phyloP scores from a whole-genome alignment of 768 basidiomycete genomes.

The Lentinus tigrinus region DNA sequence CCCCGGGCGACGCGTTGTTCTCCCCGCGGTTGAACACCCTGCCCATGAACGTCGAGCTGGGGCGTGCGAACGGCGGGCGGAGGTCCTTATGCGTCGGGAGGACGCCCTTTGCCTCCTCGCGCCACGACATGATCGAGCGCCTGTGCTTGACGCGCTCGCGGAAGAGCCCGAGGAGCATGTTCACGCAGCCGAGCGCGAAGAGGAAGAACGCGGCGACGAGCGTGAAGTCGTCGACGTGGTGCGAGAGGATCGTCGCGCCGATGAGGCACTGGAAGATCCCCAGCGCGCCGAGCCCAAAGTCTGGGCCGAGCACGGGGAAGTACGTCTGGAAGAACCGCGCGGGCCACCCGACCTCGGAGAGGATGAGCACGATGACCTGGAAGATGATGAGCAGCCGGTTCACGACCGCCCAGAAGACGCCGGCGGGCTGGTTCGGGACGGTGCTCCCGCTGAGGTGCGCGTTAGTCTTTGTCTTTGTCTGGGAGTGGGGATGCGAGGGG shows the following conservation, averaged over 20 bases:
- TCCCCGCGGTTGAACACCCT: conserved; percentile 25
- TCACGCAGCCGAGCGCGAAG: conserved; percentile 87
- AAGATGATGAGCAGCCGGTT: conserved; percentile 86
- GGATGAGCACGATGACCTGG: conserved; percentile 75
- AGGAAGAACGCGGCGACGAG: conserved; percentile 91
- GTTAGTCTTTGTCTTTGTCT: neutral
- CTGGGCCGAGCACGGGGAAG: conserved; percentile 54
- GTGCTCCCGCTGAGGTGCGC: conserved; percentile 45
- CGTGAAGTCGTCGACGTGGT: conserved; percentile 80
- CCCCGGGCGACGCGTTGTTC: conserved; percentile 15
- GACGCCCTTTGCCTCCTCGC: conserved; percentile 52
- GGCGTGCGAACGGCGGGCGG: conserved; percentile 27
- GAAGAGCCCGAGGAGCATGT: conserved; percentile 84
- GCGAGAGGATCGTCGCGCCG: conserved; percentile 51
- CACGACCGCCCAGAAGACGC: conserved; percentile 88
- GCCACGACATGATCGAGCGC: conserved; percentile 69
- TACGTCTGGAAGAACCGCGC: conserved; percentile 75
- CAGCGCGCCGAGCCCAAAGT: conserved; percentile 78
- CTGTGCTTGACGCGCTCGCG: conserved; percentile 62
- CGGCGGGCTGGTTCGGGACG: conserved; percentile 89
- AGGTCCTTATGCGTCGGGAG: conserved; percentile 48
- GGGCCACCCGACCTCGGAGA: conserved; percentile 86
- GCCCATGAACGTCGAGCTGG: conserved; percentile 20
- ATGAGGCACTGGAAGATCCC: conserved; percentile 90
- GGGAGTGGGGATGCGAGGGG: conserved; percentile 29